phyloP scores from a whole-genome alignment of 2,329 filamentous ascomycete species.

The Tothia fuscella region DNA sequence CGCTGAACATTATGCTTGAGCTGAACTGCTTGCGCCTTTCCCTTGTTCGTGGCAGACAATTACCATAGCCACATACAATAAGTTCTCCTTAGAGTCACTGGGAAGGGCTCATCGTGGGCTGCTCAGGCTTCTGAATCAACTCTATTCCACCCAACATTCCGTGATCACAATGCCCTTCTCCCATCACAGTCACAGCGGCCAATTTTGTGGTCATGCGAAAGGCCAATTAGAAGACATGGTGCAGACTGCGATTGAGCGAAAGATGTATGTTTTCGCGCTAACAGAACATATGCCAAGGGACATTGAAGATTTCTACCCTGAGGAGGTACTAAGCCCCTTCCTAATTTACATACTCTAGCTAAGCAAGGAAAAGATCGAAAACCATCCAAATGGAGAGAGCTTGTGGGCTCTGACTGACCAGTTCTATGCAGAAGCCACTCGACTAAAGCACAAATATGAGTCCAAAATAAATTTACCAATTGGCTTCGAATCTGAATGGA shows the following conservation, averaged over 20 bases:
- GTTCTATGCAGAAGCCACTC: conserved; percentile 64
- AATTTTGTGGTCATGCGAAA: conserved; percentile 90
- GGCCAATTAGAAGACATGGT: conserved; percentile 76
- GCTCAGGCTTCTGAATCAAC: too few relatives aligned
- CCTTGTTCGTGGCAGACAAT: too few relatives aligned
- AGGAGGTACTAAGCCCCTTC: conserved; percentile 48
- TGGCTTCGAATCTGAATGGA: conserved; percentile 90
- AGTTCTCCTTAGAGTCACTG: too few relatives aligned
- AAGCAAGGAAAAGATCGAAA: conserved; percentile 33
- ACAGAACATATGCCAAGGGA: conserved; percentile 93
- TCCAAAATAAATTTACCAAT: conserved; percentile 65
- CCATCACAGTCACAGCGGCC: conserved; percentile 94
- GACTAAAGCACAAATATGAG: conserved; percentile 59
- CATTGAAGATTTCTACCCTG: conserved; percentile 74
- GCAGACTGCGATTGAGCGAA: conserved; percentile 61
- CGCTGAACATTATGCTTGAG: neutral
- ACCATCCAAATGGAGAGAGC: conserved; percentile 22
- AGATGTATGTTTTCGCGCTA: conserved; percentile 73
- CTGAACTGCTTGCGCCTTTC: too few relatives aligned
- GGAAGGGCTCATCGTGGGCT: too few relatives aligned
- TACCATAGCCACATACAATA: too few relatives aligned
- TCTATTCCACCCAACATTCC: too few relatives aligned
- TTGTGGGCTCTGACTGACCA: conserved; percentile 50
- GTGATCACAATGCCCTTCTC: conserved; percentile 69
- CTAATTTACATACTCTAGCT: neutral